Evolutionary conservation across 2,329 filamentous ascomycete genomes (phyloP).

Genomic region (Penicillium brevicompactum): DNA sequence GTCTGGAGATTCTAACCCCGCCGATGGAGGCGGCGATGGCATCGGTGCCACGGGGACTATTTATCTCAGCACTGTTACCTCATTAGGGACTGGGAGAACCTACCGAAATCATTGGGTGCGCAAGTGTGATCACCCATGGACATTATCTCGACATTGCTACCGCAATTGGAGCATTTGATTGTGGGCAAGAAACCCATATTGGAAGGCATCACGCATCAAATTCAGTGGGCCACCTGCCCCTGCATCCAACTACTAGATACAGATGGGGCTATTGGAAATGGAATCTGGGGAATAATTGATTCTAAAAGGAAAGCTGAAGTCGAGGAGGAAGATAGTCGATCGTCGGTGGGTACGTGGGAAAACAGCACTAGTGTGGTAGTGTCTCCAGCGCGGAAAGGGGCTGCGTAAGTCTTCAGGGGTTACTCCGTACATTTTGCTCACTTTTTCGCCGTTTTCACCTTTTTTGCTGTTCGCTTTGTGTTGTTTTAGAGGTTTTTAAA

Average conservation of each 20-base stretch:
- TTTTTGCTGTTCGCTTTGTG: background rate
- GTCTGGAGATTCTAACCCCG: conserved; percentile 27
- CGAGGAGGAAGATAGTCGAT: conserved; percentile 8
- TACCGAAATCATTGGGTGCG: conserved; percentile 46
- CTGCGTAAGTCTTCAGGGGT: conserved; percentile 21
- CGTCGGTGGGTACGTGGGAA: conserved; percentile 2
- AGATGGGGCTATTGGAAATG: background rate
- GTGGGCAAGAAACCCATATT: conserved; percentile 74
- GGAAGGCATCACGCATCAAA: conserved; percentile 34
- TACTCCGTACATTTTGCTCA: background rate
- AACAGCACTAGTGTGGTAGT: conserved; percentile 18
- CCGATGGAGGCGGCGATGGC: conserved; percentile 33
- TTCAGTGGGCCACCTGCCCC: conserved; percentile 12
- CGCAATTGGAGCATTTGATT: conserved; percentile 85
- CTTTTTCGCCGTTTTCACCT: no score
- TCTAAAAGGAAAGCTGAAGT: conserved; percentile 5
- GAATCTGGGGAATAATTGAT: conserved; percentile 3
- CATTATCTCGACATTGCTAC: conserved; percentile 76
- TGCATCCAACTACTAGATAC: conserved; percentile 6
- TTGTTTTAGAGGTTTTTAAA: background rate
- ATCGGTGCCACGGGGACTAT: conserved; percentile 17
- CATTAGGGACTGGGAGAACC: conserved; percentile 12
- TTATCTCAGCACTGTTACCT: conserved; percentile 1
- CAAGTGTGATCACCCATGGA: conserved; percentile 86
- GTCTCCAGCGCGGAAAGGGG: conserved; percentile 22